These are phyloP conservation scores for Decorospora gaudefroyi DNA, from an alignment of 2,329 filamentous ascomycete species.

Conservation along the genomic window DNA sequence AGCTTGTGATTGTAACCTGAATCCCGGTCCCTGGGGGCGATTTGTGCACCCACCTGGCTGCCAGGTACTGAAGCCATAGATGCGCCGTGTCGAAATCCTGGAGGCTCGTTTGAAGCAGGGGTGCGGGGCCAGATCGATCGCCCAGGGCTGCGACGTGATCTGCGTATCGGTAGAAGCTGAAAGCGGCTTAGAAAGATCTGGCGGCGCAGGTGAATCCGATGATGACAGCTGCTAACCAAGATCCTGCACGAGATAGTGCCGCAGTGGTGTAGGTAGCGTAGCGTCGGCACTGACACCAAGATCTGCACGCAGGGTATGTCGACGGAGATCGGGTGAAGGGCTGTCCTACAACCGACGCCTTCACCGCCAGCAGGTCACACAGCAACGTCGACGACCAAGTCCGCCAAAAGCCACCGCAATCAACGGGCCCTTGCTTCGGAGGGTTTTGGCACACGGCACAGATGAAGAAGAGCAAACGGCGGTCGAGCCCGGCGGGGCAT, in stretches of 20 bases:
- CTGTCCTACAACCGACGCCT: constrained; percentile 12
- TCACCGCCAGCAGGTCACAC: constrained; percentile 25
- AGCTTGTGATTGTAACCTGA: constrained; percentile 29
- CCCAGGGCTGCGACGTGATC: constrained; percentile 36
- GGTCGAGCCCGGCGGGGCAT: constrained; percentile 24
- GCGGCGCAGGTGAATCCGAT: constrained; percentile 29
- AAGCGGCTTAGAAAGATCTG: constrained; percentile 38
- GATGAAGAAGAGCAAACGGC: constrained; percentile 22
- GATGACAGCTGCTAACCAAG: constrained; percentile 36
- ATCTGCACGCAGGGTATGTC: constrained; percentile 37
- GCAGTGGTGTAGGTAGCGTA: too few species aligned
- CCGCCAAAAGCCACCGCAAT: constrained; percentile 16
- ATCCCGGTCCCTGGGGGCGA: constrained; percentile 30
- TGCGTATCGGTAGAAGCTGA: constrained; percentile 23
- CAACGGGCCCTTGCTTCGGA: constrained; percentile 21
- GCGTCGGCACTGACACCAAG: constrained; percentile 35
- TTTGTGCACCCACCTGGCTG: constrained; percentile 21
- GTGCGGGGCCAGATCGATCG: constrained; percentile 31
- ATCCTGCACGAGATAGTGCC: constrained; percentile 39
- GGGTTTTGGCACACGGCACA: constrained; percentile 22
- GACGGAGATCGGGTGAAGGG: constrained; percentile 16
- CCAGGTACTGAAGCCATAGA: constrained; percentile 31
- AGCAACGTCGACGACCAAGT: constrained; percentile 21
- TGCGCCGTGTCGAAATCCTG: constrained; percentile 24
- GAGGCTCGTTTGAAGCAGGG: constrained; percentile 25